Evolutionary conservation across 2,329 filamentous ascomycete species (phyloP).

Genomic region (Aspergillus calidoustus): DNA sequence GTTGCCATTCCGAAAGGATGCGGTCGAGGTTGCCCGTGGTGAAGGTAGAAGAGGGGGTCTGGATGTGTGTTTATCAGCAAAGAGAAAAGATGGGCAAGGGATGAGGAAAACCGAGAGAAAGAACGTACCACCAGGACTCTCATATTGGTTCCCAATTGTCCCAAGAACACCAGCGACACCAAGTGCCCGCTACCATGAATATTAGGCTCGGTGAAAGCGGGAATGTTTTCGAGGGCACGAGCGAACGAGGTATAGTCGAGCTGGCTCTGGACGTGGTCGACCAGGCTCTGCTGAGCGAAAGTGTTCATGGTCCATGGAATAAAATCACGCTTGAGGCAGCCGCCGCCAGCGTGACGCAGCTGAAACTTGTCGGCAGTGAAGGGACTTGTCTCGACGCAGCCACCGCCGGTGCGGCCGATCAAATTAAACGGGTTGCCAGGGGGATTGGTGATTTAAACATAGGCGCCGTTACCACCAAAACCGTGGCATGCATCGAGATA

Average conservation of each 20-base stretch:
- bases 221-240: constrained; percentile 22
- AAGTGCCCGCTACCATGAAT: constrained; percentile 23
- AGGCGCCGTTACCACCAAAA: constrained; percentile 25
- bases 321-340: constrained; percentile 23
- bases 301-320: constrained; percentile 27
- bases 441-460: constrained; percentile 9
- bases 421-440: constrained; percentile 23
- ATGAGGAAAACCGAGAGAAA: background rate
- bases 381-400: constrained; percentile 23
- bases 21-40: constrained; percentile 44
- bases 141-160: constrained; percentile 21
- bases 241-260: constrained; percentile 24
- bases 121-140: constrained; percentile 24
- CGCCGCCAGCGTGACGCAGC: constrained; percentile 16
- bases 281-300: constrained; percentile 22
- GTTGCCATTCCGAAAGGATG: constrained; percentile 41
- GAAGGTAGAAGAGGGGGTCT: constrained; percentile 44
- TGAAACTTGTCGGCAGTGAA: constrained; percentile 20
- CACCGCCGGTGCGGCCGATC: constrained; percentile 23
- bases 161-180: constrained; percentile 24
- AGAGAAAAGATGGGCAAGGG: background rate
- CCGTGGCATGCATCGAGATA: constrained; percentile 18
- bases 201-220: constrained; percentile 21
- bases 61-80: background rate
- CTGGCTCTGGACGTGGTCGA: constrained; percentile 22